Evolutionary conservation across 495 filamentous ascomycete genomes (phyloP), one percentile per base, ranked within the genome.

Genomic region (Aspergillus egyptiacus): DNA sequence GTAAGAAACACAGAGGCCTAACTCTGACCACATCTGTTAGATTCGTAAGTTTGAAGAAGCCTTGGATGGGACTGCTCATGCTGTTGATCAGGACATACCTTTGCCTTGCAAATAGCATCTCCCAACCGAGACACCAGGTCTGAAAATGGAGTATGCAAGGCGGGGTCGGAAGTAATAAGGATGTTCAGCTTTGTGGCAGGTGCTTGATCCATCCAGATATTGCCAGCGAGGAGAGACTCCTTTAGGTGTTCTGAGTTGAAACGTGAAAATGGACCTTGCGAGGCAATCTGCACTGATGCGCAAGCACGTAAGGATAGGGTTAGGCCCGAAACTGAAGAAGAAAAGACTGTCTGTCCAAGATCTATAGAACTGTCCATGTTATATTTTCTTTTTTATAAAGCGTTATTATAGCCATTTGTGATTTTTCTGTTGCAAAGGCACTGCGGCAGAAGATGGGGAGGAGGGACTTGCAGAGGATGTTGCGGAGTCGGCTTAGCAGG

Each of bases 11-110:
- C 38, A 36, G 9, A 68, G 66, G 11, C 60, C 66, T 24, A 71
- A 50, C 2, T 67, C 61, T 2, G 55, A 36, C 68, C 68, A 73
- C 14, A 69, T 41, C 69, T 73, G 32, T 25, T 11, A 15, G 3
- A 35, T 0, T 37, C 39, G 43, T 51, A 3, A 44, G 17, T 19
- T 33, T 33, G 27, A 22, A 2, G 9, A 43, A 20, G 4, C 19
- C 7, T 11, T 27, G 31, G 13, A 4, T 4, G 17, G 2, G 11
- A 9, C 3, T 17, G 19, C n/a, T 31, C 2, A 43, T 22, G 10
- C 13, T 22, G 9, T n/a, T 37, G 19, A 9, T 17, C 32, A 1
- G 11, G 31, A 24, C 9, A 39, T 59, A 66, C 69, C 54, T 60
- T 50, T 5, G 68, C 60, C 5, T 54, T 52, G 32, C 62, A 61